Evolutionary conservation across 116 monocot species (phyloP), one percentile per base, ranked within the genome.

Genomic region (Trichopus zeylanicus): DNA sequence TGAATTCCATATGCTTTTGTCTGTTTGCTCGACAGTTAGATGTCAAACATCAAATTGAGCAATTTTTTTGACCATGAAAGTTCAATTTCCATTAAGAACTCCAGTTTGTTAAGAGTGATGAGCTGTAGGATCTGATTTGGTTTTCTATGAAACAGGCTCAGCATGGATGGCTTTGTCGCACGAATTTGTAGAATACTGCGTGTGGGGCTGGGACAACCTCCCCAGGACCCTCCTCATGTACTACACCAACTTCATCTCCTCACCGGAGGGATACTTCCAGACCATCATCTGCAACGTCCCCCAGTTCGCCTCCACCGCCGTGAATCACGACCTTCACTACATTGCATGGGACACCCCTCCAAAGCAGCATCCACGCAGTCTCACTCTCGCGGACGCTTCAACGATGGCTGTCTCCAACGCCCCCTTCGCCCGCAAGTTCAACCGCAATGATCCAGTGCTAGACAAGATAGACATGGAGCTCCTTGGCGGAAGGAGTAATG

Each of bases 211-310:
- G 65, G 81, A 81, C 65, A 81, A 81, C 37, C 66, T 81, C 1
- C 81, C 81, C 2, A 64, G 81, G 31, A 73, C 53, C 9, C 61
- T 81, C 4, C 81, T 81, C 57, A 81, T 81, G 81, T 81, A 81
- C 73, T 81, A 81, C 76, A 48, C 81, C 56, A 81, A 76, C 62
- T 81, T 76, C 69, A 15, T 81, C 25, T 81, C 81, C 12, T 68
- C 81, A 7, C 81, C 81, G 0, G 81, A 81, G 48, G 76, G 81
- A 61, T 81, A 81, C 66, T 81, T 81, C 72, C 82, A 82, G 51
- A 82, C 82, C 0, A 77, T 82, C 15, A 62, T 73, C 47, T 82
- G 82, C 66, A 82, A 78, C 52, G 26, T 74, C 6, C 64, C 53
- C 1, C 52, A 64, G 19, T 83, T 74, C 67, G 34, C 46, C 3